These are phyloP conservation scores for Trichoderma afroharzianum DNA, from an alignment of 2,329 filamentous ascomycete genomes.

Conservation along the genomic window DNA sequence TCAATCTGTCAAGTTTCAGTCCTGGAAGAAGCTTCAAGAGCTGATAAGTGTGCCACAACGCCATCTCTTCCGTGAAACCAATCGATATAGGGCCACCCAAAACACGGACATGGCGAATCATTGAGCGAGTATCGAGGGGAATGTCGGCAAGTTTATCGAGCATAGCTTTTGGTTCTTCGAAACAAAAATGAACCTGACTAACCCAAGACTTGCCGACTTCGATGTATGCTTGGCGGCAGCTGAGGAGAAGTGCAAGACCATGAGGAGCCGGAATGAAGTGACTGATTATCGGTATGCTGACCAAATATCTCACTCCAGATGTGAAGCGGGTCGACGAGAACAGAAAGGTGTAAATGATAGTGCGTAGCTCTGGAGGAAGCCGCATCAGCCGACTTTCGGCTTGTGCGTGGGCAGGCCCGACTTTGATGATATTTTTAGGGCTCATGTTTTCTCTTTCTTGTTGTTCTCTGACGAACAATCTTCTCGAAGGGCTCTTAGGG, in stretches of 20 bases:
- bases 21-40: not conserved
- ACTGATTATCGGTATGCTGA: too few relatives aligned
- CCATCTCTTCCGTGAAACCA: too few relatives aligned
- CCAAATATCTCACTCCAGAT: too few relatives aligned
- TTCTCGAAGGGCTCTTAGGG: too few relatives aligned
- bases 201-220: not conserved
- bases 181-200: not conserved
- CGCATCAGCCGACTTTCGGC: not conserved
- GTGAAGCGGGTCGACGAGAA: not conserved
- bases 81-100: too few relatives aligned
- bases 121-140: not conserved
- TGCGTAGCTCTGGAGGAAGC: not conserved
- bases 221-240: not conserved
- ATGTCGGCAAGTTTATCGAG: not conserved
- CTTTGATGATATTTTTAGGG: not conserved
- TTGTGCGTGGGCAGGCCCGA: not conserved
- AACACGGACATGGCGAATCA: not conserved
- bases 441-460: not conserved
- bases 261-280: not conserved
- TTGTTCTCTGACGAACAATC: not conserved
- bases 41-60: not conserved
- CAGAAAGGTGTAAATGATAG: not conserved
- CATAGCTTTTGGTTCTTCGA: not conserved
- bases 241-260: not conserved
- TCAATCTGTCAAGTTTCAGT: not conserved